Base-by-base conservation (phyloP, 2,329 filamentous ascomycete species). In the Rutstroemia sp. region DNA sequence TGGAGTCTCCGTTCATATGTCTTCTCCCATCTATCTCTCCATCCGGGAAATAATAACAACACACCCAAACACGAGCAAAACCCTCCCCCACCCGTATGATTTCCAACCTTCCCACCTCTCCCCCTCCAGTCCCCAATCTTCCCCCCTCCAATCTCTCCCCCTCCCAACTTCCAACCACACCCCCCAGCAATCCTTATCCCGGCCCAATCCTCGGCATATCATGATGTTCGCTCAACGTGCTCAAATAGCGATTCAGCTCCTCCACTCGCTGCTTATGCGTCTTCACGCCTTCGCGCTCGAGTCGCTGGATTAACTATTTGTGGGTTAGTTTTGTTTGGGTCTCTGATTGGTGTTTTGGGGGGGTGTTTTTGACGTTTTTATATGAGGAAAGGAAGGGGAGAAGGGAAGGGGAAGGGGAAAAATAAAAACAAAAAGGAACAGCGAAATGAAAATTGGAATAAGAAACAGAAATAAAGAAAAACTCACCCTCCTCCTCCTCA, bases 201-300 rank as follows among this genome's bases (percentile, higher is more conserved):
- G 78, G 78, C 58, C 78, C 78, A 57, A 81, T 81, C 63, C 77
- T 74, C 7, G 78, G 78, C 92, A 99, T 99, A 70, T 99, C 94
- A 72, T 99, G 92, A 74, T 99, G 94, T 73, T 99, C 94, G 73
- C 89, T 96, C 67, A 99, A 73, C 63, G 86, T 88, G 62, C 89
- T 94, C 38, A 99, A 76, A 71, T 97, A 96, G 61, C 88, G 89
- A 71, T 99, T 99, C 65, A 97, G 76, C 70, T 96, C 91, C 71
- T 97, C 92, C 45, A 99, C 92, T 10, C 90, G 84, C 75, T 99
- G 89, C 71, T 97, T 97, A 73, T 99, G 94, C 30, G 92, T 95
- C 78, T 96, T 97, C 63, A 92, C 82, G 16, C 95, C 86, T 70
- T 96, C 92, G 27, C 66, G 65, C 68, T 88, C 85, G 46, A 95